Conservation (phyloP, 345 rosid species). For the Lumnitzera racemosa region DNA sequence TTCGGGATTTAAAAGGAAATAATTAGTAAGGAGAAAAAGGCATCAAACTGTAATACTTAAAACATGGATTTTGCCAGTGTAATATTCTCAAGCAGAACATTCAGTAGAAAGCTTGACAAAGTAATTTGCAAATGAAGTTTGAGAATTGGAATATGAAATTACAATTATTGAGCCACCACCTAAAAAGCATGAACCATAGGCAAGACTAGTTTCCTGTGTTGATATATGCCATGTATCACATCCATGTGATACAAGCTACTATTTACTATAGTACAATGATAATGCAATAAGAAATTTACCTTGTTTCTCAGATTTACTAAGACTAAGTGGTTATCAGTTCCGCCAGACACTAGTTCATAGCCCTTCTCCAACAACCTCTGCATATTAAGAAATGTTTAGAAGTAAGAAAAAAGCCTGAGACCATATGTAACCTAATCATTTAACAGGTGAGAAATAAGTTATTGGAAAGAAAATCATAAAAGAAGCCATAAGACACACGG, state of each 20-base stretch:
- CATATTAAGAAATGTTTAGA: slow-evolving; percentile 11
- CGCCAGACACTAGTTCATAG: slow-evolving; percentile 92
- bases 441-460: not conserved
- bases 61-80: no score
- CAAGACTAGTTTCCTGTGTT: not conserved
- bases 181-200: not conserved
- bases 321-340: slow-evolving; percentile 91
- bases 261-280: not conserved
- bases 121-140: no score
- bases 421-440: slow-evolving; percentile 8
- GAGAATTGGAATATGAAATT: no score
- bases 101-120: no score
- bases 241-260: not conserved
- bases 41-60: no score
- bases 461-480: not conserved
- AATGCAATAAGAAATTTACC: slow-evolving; percentile 28
- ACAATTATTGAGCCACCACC: not conserved
- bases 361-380: slow-evolving; percentile 68
- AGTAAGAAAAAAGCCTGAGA: not conserved
- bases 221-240: not conserved
- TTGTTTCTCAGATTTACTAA: slow-evolving; percentile 77
- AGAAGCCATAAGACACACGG: not conserved
- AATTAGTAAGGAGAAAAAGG: no score
- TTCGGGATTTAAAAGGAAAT: no score
- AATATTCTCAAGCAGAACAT: no score